These are phyloP conservation scores for Cucumis cinereus DNA, from an alignment of 306 rosid species.

Conservation along the genomic window DNA sequence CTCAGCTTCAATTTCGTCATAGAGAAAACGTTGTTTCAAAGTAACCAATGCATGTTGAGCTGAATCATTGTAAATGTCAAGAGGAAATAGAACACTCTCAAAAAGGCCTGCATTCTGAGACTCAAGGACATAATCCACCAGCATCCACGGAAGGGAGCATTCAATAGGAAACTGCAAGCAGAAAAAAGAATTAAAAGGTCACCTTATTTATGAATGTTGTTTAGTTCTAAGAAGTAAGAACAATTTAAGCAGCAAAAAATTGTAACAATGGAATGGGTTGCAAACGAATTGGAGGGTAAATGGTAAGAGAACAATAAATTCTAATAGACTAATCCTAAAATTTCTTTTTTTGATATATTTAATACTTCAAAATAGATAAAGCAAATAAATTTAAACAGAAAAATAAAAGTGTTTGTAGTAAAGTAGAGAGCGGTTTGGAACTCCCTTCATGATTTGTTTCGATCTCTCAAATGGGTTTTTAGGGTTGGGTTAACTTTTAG, in stretches of 20 bases:
- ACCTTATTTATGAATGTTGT: not conserved
- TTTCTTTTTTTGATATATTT: not conserved
- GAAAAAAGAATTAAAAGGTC: slow-evolving; percentile 9
- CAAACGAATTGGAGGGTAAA: not conserved
- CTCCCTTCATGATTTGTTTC: not conserved
- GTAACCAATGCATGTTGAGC: slow-evolving; percentile 89
- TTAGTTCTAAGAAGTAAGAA: not conserved
- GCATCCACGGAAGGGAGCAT: slow-evolving; percentile 98
- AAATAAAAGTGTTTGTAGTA: not conserved
- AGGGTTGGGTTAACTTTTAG: not conserved
- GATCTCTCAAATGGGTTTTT: not conserved
- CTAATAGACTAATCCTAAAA: too few species aligned
- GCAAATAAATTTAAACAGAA: not conserved
- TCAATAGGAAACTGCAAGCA: slow-evolving; percentile 74
- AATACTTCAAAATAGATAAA: not conserved
- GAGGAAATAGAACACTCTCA: slow-evolving; percentile 86
- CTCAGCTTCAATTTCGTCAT: slow-evolving; percentile 99
- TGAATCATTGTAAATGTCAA: slow-evolving; percentile 90
- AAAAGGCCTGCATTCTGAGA: slow-evolving; percentile 79
- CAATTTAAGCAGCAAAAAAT: not conserved
- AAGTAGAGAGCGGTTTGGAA: not conserved
- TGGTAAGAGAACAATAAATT: not conserved
- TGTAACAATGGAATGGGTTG: too few species aligned
- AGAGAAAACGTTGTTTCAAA: slow-evolving; percentile 88
- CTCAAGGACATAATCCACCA: slow-evolving; percentile 88